Conservation (phyloP, 1,139 yeast species). For the Petasospora rhodanensis region DNA sequence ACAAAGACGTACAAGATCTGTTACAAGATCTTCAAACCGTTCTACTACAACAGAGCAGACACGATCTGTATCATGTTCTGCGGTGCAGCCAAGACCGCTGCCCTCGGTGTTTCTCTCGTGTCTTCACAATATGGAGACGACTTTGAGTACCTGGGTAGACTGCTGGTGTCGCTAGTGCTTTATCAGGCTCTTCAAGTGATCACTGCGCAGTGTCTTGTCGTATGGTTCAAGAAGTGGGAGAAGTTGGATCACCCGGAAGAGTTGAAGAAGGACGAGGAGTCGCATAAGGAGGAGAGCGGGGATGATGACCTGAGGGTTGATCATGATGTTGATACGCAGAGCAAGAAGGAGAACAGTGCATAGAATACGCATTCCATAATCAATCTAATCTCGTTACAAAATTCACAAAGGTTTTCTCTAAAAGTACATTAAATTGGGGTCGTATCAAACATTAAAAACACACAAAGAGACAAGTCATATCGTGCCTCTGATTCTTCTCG, state of each 20-base stretch:
- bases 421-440: too few relatives aligned
- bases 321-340: too few relatives aligned
- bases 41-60: constrained; percentile 65
- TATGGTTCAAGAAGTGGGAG: constrained; percentile 65
- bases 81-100: constrained; percentile 93
- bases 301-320: constrained; percentile 3
- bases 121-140: constrained; percentile 73
- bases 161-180: constrained; percentile 75
- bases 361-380: too few relatives aligned
- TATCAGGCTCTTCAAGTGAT: constrained; percentile 86
- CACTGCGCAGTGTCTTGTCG: constrained; percentile 65
- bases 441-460: too few relatives aligned
- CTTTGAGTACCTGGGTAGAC: constrained; percentile 58
- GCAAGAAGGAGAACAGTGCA: not conserved
- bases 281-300: constrained; percentile 3
- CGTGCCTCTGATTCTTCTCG: constrained; percentile 78
- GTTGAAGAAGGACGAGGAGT: constrained; percentile 14
- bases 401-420: too few relatives aligned
- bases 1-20: constrained; percentile 38
- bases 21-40: constrained; percentile 50
- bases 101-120: constrained; percentile 78
- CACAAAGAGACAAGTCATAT: constrained; percentile 6
- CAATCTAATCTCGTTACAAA: too few relatives aligned
- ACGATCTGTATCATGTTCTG: constrained; percentile 79
- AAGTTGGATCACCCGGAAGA: constrained; percentile 29